Conservation (phyloP, 164 flowering plant genomes). For the Kalanchoe fedtschenkoi region DNA sequence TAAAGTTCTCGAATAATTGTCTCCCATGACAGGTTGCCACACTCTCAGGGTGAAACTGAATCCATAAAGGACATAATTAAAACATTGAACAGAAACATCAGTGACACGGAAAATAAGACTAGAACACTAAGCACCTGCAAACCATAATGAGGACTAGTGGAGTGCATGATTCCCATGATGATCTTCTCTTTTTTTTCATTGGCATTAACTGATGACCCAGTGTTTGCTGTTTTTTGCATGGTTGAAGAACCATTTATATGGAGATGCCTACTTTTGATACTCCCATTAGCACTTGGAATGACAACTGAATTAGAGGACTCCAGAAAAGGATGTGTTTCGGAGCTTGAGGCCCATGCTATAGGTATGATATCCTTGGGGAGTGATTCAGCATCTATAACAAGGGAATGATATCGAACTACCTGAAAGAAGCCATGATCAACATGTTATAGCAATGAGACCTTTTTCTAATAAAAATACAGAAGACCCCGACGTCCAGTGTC, state of each 20-base stretch:
- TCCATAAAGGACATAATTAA: background rate
- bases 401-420: constrained; percentile 98
- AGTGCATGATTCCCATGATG: constrained; percentile 87
- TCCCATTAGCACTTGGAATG: constrained; percentile 12
- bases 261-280: background rate
- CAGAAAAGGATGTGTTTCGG: constrained; percentile 37
- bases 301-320: constrained; percentile 19
- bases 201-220: constrained; percentile 15
- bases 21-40: constrained; percentile 77
- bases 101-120: constrained; percentile 9
- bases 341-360: constrained; percentile 77
- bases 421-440: constrained; percentile 22
- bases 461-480: background rate
- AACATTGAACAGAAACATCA: background rate
- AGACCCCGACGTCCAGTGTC: background rate
- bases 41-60: constrained; percentile 97
- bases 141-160: constrained; percentile 88
- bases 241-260: background rate
- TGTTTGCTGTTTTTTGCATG: constrained; percentile 7
- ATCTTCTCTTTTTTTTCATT: constrained; percentile 23
- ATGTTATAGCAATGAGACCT: background rate
- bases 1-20: constrained; percentile 72
- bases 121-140: constrained; percentile 48
- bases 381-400: constrained; percentile 61
- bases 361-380: constrained; percentile 78